phyloP scores from a whole-genome alignment of 2,329 filamentous ascomycete genomes.

The Trichoderma semiorbis region DNA sequence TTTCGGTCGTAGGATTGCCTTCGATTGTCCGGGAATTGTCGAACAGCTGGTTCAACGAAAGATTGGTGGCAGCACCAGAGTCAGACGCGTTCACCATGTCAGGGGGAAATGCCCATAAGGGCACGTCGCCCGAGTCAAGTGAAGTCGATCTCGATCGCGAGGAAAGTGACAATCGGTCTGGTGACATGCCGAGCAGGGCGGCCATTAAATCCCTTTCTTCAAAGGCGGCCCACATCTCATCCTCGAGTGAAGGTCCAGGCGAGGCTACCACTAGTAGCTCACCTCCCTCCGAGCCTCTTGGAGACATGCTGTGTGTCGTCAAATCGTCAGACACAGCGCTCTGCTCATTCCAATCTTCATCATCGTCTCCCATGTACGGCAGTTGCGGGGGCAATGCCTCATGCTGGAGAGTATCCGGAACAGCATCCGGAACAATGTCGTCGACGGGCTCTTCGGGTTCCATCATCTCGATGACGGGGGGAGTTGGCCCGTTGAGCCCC shows the following conservation, averaged over 20 bases:
- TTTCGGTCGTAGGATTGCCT: slow-evolving; percentile 6
- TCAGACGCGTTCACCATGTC: slow-evolving; percentile 8
- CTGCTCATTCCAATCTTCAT: slow-evolving; percentile 11
- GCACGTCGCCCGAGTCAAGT: not conserved
- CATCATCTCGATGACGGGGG: not conserved
- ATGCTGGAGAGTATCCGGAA: not conserved
- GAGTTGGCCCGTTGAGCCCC: not conserved
- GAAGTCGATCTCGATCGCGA: not conserved
- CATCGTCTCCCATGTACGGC: slow-evolving; percentile 4
- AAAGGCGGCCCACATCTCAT: slow-evolving; percentile 4
- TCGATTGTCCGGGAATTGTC: slow-evolving; percentile 1
- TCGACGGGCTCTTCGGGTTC: slow-evolving; percentile 2
- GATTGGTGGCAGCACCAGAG: not conserved
- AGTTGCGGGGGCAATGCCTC: slow-evolving; percentile 6
- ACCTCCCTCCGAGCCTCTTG: not conserved
- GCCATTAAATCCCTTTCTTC: not conserved
- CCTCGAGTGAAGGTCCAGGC: not conserved
- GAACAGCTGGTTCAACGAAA: slow-evolving; percentile 16
- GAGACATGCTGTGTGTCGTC: not conserved
- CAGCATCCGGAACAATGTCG: slow-evolving; percentile 13
- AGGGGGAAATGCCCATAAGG: slow-evolving; percentile 11
- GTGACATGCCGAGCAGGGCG: slow-evolving; percentile 7
- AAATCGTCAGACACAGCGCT: not conserved
- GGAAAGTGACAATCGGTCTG: not conserved
- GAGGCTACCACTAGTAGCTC: not conserved